Evolutionary conservation across 139 green algal genomes (phyloP).

Genomic region (Chlorella ohadii): DNA sequence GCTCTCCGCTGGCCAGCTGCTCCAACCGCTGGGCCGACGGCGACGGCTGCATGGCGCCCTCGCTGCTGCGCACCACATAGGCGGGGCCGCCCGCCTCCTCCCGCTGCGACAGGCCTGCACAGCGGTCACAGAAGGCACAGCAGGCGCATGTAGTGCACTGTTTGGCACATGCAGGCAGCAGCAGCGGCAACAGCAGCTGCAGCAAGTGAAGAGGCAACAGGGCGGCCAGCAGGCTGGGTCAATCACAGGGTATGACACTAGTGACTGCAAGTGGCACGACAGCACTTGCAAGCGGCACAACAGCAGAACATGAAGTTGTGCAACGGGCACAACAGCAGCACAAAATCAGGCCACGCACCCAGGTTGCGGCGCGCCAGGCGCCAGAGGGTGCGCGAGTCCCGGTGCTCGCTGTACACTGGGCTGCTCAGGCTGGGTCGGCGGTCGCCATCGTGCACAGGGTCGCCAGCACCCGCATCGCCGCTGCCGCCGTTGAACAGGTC

Average conservation of each 20-base stretch:
- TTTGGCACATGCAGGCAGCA: too few relatives aligned
- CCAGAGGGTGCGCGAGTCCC: conserved; percentile 21
- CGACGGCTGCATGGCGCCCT: conserved; percentile 16
- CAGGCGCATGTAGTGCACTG: too few relatives aligned
- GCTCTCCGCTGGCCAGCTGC: not conserved
- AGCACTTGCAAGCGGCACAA: too few relatives aligned
- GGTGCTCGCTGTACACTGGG: not conserved
- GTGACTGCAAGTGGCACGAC: too few relatives aligned
- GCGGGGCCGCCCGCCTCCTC: not conserved
- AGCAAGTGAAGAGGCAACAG: not conserved
- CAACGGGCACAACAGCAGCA: not conserved
- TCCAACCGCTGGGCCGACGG: not conserved
- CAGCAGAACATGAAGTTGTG: too few relatives aligned
- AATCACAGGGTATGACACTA: too few relatives aligned
- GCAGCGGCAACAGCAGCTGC: too few relatives aligned
- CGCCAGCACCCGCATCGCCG: not conserved
- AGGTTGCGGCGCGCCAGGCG: conserved; percentile 22
- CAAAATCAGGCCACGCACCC: not conserved
- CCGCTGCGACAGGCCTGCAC: conserved; percentile 15
- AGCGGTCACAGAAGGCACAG: not conserved
- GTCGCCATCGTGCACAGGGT: not conserved
- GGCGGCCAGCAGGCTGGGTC: not conserved
- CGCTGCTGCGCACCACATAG: not conserved
- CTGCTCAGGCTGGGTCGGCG: not conserved
- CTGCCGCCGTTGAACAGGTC: not conserved